Conservation (phyloP, 805 yeast genomes). For the Saccharomycopsis javanensis region DNA sequence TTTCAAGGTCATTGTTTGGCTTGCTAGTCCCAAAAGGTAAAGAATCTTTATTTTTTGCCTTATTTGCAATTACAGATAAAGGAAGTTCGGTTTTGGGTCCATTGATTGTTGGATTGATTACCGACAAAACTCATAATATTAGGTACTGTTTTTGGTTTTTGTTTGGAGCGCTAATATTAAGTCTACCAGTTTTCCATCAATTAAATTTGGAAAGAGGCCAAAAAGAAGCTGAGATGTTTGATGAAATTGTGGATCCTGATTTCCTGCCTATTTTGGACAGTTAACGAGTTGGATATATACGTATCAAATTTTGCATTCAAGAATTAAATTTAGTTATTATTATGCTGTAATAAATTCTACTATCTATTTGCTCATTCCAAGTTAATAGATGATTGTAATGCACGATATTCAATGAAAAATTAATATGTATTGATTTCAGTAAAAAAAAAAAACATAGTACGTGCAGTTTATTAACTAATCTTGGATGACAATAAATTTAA, state of each 20-base stretch:
- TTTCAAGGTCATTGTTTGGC: slow-evolving; percentile 59
- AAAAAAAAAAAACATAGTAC: no score
- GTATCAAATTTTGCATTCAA: background rate
- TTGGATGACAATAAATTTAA: no score
- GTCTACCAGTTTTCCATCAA: slow-evolving; percentile 46
- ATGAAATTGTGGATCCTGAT: slow-evolving; percentile 20
- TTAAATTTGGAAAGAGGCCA: slow-evolving; percentile 57
- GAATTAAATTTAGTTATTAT: background rate
- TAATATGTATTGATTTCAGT: background rate
- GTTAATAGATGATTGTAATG: background rate
- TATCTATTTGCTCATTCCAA: no score
- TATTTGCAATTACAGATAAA: slow-evolving; percentile 70
- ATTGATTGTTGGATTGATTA: slow-evolving; percentile 56
- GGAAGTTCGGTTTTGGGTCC: slow-evolving; percentile 75
- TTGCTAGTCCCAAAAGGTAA: slow-evolving; percentile 64
- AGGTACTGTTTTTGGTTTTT: slow-evolving; percentile 63
- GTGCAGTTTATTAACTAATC: background rate
- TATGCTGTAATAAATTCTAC: background rate
- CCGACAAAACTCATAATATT: slow-evolving; percentile 65
- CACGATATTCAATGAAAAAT: background rate
- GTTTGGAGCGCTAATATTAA: slow-evolving; percentile 39
- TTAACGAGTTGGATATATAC: background rate
- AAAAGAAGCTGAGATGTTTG: slow-evolving; percentile 39
- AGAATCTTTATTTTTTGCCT: slow-evolving; percentile 66
- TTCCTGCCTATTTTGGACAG: background rate